These are phyloP conservation scores for Lentinula novae-zelandiae DNA, from an alignment of 1,284 basidiomycete genomes.

Conservation along the genomic window DNA sequence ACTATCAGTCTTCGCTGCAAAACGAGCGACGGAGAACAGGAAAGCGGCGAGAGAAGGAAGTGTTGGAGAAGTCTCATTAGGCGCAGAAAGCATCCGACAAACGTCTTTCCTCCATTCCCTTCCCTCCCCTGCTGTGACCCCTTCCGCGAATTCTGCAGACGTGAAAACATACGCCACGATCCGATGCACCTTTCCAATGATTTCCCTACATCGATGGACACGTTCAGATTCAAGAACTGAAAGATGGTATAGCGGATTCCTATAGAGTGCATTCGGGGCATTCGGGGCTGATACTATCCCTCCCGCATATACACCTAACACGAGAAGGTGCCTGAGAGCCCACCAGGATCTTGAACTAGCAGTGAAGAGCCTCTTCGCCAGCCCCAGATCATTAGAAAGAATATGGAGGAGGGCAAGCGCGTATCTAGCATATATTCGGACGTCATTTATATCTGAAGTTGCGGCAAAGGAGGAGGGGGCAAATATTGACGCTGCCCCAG, in stretches of 20 bases:
- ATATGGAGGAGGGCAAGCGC: conserved; percentile 58
- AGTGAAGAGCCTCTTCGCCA: conserved; percentile 40
- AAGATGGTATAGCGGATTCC: conserved; percentile 14
- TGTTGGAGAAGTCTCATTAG: conserved; percentile 2
- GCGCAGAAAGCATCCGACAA: conserved; percentile 23
- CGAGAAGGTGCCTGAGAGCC: conserved; percentile 61
- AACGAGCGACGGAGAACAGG: conserved; percentile 36
- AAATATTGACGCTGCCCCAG: conserved; percentile 39
- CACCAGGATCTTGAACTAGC: conserved; percentile 28
- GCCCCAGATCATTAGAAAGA: conserved; percentile 47
- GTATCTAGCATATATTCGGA: conserved; percentile 55
- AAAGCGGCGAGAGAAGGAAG: conserved; percentile 35
- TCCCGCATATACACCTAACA: conserved; percentile 53
- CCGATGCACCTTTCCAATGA: conserved; percentile 54
- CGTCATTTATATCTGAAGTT: neutral
- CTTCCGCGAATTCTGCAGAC: conserved; percentile 19
- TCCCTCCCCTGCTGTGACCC: conserved; percentile 21
- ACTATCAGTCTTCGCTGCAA: conserved; percentile 39
- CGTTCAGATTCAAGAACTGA: conserved; percentile 7
- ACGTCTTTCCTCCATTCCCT: conserved; percentile 49
- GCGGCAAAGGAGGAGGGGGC: conserved; percentile 17
- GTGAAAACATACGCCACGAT: conserved; percentile 68
- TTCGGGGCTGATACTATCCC: conserved; percentile 53
- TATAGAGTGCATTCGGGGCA: conserved; percentile 23
- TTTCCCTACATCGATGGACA: conserved; percentile 13